These are phyloP conservation scores for Rugonectria rugulosa DNA, from an alignment of 2,329 filamentous ascomycete genomes.

Conservation along the genomic window DNA sequence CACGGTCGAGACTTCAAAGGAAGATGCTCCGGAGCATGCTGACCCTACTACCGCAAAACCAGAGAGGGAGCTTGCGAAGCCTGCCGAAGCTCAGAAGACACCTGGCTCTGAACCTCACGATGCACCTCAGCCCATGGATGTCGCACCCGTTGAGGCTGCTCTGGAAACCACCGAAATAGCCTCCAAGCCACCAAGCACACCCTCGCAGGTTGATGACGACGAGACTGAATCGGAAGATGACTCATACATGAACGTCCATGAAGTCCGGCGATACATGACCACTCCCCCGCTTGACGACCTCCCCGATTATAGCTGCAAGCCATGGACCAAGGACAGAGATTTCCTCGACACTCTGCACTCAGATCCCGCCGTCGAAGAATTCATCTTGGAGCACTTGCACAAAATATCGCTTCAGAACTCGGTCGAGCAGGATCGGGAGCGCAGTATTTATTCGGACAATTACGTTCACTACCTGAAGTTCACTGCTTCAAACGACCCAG, in stretches of 20 bases:
- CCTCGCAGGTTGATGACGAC: slow-evolving; percentile 59
- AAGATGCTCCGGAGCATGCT: background rate
- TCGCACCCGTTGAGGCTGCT: slow-evolving; percentile 24
- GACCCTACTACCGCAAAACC: background rate
- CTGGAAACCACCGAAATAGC: slow-evolving; percentile 41
- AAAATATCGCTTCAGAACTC: slow-evolving; percentile 49
- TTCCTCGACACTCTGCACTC: slow-evolving; percentile 53
- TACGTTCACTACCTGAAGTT: slow-evolving; percentile 63
- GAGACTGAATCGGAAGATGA: slow-evolving; percentile 64
- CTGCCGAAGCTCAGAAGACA: slow-evolving; percentile 5
- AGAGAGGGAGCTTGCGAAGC: slow-evolving; percentile 8
- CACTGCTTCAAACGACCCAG: slow-evolving; percentile 62
- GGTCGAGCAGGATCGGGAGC: slow-evolving; percentile 49
- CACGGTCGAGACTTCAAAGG: slow-evolving; percentile 3
- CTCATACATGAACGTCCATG: slow-evolving; percentile 57
- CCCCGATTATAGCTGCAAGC: slow-evolving; percentile 54
- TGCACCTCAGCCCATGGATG: slow-evolving; percentile 3
- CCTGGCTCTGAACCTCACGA: background rate
- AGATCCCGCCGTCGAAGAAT: slow-evolving; percentile 51
- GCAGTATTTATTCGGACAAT: slow-evolving; percentile 53
- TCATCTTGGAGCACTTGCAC: slow-evolving; percentile 55
- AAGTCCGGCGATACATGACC: slow-evolving; percentile 58
- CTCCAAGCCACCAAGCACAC: slow-evolving; percentile 53
- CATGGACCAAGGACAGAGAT: slow-evolving; percentile 57
- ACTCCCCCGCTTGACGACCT: slow-evolving; percentile 64